These are phyloP conservation scores for Sporobolomyces phaffii DNA, from an alignment of 768 basidiomycete species.

Conservation along the genomic window DNA sequence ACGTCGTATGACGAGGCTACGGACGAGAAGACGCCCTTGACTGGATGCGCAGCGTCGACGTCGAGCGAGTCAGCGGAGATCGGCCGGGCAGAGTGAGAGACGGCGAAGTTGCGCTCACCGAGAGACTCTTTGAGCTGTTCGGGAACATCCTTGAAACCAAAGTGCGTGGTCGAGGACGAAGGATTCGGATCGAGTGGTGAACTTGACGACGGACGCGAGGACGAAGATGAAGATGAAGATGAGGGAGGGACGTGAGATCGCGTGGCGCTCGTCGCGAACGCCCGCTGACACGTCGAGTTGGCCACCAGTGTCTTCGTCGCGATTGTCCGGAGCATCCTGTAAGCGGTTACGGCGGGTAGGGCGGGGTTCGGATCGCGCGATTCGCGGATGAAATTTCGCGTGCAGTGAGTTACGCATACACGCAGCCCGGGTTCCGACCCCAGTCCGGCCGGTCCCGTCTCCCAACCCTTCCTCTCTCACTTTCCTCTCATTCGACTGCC, in stretches of 20 bases:
- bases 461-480: neutral
- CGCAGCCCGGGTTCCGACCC: neutral
- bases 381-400: neutral
- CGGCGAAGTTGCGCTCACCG: slow-evolving; percentile 42
- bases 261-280: neutral
- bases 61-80: neutral
- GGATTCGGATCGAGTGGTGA: neutral
- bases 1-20: slow-evolving; percentile 93
- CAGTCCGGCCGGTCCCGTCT: neutral
- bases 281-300: neutral
- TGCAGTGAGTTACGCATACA: no score
- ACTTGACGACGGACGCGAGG: neutral
- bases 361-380: neutral
- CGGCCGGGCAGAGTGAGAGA: neutral
- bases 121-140: slow-evolving; percentile 80
- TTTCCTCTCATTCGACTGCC: neutral
- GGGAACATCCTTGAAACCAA: slow-evolving; percentile 85
- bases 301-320: neutral
- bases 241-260: neutral
- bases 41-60: slow-evolving; percentile 45
- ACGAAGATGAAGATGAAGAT: neutral
- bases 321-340: neutral
- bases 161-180: slow-evolving; percentile 56
- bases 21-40: slow-evolving; percentile 88
- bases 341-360: no score